A percentile compares a stretch with the other conserved stretches of the same genome.
Evolutionary conservation across 306 rosid genomes (phyloP).

Genomic region (Dryas drummondii): DNA sequence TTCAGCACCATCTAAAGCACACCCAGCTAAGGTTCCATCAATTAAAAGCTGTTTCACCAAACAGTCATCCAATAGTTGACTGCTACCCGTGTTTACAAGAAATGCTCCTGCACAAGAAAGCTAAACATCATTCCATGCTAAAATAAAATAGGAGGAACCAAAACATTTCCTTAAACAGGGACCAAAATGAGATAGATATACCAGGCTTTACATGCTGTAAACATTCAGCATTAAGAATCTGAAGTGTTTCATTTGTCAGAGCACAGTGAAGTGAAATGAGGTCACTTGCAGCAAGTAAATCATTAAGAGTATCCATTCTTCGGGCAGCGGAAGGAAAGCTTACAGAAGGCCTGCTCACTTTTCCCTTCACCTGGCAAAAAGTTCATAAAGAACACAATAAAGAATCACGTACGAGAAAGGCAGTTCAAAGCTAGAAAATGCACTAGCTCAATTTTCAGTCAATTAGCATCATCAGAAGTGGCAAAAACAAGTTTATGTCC

Average conservation of each 20-base stretch:
- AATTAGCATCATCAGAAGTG: not conserved
- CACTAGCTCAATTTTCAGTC: not conserved
- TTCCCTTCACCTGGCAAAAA: slow-evolving; percentile 60
- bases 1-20: slow-evolving; percentile 99
- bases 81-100: slow-evolving; percentile 93
- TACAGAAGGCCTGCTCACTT: slow-evolving; percentile 33
- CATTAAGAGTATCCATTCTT: slow-evolving; percentile 97
- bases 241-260: slow-evolving; percentile 85
- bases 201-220: slow-evolving; percentile 96
- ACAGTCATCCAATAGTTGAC: slow-evolving; percentile 97
- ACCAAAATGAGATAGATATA: slow-evolving; percentile 28
- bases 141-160: slow-evolving; percentile 7
- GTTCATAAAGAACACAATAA: not conserved
- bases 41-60: slow-evolving; percentile 94
- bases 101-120: slow-evolving; percentile 69
- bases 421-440: not conserved
- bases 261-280: slow-evolving; percentile 93
- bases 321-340: slow-evolving; percentile 89
- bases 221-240: slow-evolving; percentile 82
- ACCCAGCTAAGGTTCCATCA: slow-evolving; percentile 96
- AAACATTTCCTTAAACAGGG: slow-evolving; percentile 8
- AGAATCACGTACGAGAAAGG: slow-evolving; percentile 14
- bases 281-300: slow-evolving; percentile 96
- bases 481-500: not conserved
- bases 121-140: slow-evolving; percentile 12